Conservation (phyloP, 2,329 filamentous ascomycete genomes). For the Aureobasidium sp. region DNA sequence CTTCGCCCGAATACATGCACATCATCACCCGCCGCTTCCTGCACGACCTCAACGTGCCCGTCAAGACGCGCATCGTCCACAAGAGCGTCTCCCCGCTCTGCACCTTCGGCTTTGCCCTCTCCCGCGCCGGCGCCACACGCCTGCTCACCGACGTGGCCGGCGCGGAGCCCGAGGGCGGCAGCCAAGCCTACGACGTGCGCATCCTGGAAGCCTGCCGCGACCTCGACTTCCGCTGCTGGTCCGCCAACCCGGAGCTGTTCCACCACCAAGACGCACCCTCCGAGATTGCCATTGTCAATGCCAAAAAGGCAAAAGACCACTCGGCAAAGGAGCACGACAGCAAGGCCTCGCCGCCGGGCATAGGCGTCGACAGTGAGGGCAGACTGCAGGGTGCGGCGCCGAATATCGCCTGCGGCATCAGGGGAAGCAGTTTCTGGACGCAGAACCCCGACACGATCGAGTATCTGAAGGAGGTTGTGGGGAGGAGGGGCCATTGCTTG, state of each 20-base stretch:
- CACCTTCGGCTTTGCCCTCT: conserved; percentile 40
- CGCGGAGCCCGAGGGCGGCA: conserved; percentile 25
- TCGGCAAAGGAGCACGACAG: conserved; percentile 13
- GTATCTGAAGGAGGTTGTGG: conserved; percentile 33
- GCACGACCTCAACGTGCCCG: conserved; percentile 30
- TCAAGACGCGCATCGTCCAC: conserved; percentile 34
- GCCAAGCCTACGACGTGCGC: conserved; percentile 35
- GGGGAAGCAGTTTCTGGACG: conserved; percentile 34
- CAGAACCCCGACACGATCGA: conserved; percentile 27
- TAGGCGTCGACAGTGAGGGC: conserved; percentile 3
- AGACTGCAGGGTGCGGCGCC: conserved; percentile 18
- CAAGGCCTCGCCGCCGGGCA: conserved; percentile 3
- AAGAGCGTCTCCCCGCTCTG: conserved; percentile 38
- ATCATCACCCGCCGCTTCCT: conserved; percentile 34
- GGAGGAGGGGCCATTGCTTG: conserved; percentile 32
- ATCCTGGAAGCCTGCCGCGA: conserved; percentile 35
- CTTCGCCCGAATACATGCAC: conserved; percentile 30
- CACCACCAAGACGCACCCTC: conserved; percentile 32
- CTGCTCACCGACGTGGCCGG: conserved; percentile 33
- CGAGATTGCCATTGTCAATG: conserved; percentile 32
- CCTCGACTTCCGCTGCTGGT: conserved; percentile 30
- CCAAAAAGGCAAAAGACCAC: conserved; percentile 16
- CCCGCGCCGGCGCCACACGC: conserved; percentile 29
- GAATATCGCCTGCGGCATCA: conserved; percentile 33
- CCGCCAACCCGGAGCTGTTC: conserved; percentile 35